Percentiles rank a stretch among this genome's conserved stretches.
Evolutionary conservation across 2,329 filamentous ascomycete genomes (phyloP).

Genomic region (Akanthomyces lecanii): DNA sequence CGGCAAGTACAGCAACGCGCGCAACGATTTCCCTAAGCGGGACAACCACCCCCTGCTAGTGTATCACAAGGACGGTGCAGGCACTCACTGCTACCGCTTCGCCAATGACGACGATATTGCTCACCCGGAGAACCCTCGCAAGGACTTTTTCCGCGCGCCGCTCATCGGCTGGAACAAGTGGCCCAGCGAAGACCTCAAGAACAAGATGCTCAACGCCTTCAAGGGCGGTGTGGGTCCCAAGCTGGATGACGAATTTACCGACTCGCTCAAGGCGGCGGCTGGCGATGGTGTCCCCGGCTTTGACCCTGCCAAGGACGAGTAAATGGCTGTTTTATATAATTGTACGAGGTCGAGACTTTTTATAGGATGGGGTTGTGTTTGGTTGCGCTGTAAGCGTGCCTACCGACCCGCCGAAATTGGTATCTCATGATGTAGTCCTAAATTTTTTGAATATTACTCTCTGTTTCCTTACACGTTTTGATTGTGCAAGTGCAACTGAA

Average conservation of each 20-base stretch:
- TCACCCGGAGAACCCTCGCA: conserved; percentile 26
- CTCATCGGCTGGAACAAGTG: conserved; percentile 29
- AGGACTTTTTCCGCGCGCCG: conserved; percentile 24
- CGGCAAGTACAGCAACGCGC: conserved; percentile 23
- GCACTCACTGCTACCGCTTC: conserved; percentile 30
- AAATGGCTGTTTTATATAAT: neutral
- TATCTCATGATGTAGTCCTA: neutral
- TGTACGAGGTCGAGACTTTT: neutral
- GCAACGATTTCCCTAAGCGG: conserved; percentile 22
- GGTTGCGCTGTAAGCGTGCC: neutral
- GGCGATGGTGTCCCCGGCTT: conserved; percentile 27
- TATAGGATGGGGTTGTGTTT: neutral
- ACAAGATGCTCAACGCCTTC: conserved; percentile 26
- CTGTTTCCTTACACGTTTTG: too few relatives aligned
- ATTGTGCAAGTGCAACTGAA: too few relatives aligned
- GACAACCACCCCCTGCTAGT: conserved; percentile 24
- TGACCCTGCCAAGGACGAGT: conserved; percentile 21
- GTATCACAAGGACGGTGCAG: conserved; percentile 29
- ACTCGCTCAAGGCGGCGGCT: conserved; percentile 23
- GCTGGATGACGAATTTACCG: conserved; percentile 27
- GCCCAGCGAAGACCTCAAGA: conserved; percentile 23
- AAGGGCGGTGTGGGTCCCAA: conserved; percentile 28
- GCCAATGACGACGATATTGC: conserved; percentile 26
- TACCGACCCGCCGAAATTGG: neutral
- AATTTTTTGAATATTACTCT: neutral